Base-by-base conservation (phyloP, 148 eudicot species). In the Tetragonia tetragonoides region DNA sequence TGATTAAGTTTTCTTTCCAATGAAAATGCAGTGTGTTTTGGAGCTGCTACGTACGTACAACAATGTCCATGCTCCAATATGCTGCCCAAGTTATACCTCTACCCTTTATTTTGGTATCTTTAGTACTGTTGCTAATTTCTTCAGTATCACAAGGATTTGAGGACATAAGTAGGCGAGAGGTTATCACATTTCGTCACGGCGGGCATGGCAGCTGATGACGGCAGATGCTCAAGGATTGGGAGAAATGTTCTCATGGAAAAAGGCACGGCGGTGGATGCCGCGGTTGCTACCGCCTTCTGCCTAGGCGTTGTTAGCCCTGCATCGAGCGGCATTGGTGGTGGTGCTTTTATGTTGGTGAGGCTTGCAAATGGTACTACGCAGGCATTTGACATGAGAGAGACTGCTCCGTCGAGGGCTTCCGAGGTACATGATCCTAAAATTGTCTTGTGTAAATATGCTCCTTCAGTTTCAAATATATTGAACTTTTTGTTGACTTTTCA, bases 321-420 rank as follows among this genome's bases (percentile, higher is more conserved):
- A 3, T 67, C 70, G 2, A 67, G 70, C 70, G 49, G 70, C 49
- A 67, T 67, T 40, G 70, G 70, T 7, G 70, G 70, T 40, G 70
- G 70, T 20, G 49, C 49, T 15, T 67, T 67, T 9, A 67, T 67
- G 49, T 21, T 67, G 5, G 70, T 67, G 18, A 67, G 70, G 49
- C 47, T 67, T 40, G 49, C 47, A 15, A 20, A 67, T 67, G 70
- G 70, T 17, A 67, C 70, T 4, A 23, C 4, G 21, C 47, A 67
- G 2, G 70, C 70, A 18, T 37, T 67, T 67, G 70, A 67, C 38
- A 14, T 39, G 18, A 67, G 70, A 20, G 70, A 67, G 70, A 67
- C 70, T 67, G 70, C 70, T 67, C 70, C 70, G 0, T 40, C 17
- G 2, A 39, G 40, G 3, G 70, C 70, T 41, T 67, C 10, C 49